Conservation (phyloP, 2,329 filamentous ascomycete species). For the Xylaria digitata region DNA sequence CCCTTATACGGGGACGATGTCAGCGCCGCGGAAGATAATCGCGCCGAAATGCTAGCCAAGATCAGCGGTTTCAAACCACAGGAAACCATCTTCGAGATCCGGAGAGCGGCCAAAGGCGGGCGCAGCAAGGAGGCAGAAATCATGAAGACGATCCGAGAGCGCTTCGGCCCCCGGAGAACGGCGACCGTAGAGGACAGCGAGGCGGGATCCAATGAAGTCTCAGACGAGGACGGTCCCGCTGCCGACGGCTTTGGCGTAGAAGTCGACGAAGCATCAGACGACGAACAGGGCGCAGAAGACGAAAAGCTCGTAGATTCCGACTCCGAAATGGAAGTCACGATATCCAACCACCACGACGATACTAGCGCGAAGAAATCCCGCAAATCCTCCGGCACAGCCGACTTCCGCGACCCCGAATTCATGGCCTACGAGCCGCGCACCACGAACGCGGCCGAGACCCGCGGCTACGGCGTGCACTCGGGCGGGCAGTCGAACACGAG, state of each 20-base stretch:
- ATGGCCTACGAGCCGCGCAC: conserved; percentile 94
- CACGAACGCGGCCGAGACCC: conserved; percentile 85
- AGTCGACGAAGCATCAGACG: conserved; percentile 22
- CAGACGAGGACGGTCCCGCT: conserved; percentile 41
- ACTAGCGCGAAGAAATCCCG: conserved; percentile 60
- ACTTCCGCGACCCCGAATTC: conserved; percentile 84
- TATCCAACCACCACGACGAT: conserved; percentile 64
- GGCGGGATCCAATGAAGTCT: conserved; percentile 49
- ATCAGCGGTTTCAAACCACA: conserved; percentile 89
- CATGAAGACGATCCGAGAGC: conserved; percentile 77
- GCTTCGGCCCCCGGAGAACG: conserved; percentile 70
- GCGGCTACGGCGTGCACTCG: conserved; percentile 91
- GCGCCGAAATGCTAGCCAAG: conserved; percentile 86
- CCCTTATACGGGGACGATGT: conserved; percentile 80
- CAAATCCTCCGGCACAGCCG: conserved; percentile 21
- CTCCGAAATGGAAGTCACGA: conserved; percentile 77
- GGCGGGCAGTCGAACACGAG: conserved; percentile 68
- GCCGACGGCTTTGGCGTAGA: conserved; percentile 28
- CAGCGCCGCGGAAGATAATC: conserved; percentile 73
- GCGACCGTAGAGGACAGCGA: conserved; percentile 57
- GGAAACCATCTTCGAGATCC: conserved; percentile 97
- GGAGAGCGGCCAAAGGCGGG: conserved; percentile 73
- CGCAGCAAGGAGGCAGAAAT: conserved; percentile 76
- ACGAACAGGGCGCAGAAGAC: conserved; percentile 38
- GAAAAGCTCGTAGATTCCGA: conserved; percentile 57